Percentiles rank a stretch among this genome's conserved stretches.
Evolutionary conservation across 108 stramenopile genomes (phyloP).

Genomic region (Pelagomonas calceolata): DNA sequence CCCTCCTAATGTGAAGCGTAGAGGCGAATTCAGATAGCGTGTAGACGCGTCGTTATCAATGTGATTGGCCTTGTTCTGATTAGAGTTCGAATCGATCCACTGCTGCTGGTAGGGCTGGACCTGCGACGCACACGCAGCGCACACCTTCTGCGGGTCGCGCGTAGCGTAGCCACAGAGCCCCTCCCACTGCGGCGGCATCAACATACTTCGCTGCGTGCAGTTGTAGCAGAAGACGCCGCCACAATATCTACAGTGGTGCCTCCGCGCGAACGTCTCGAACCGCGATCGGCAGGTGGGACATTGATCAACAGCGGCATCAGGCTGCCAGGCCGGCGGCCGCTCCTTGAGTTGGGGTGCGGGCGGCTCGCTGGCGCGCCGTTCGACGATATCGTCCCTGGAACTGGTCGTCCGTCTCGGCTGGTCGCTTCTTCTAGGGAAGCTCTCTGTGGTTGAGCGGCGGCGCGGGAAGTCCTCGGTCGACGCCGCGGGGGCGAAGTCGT

Average conservation of each 20-base stretch:
- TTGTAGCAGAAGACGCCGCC: constrained; percentile 22
- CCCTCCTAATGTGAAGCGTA: not conserved
- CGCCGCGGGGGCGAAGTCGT: too few species aligned
- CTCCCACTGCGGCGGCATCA: not conserved
- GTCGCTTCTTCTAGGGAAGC: too few species aligned
- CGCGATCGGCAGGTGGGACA: constrained; percentile 16
- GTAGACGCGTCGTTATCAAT: not conserved
- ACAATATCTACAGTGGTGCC: constrained; percentile 36
- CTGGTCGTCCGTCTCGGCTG: too few species aligned
- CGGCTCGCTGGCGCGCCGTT: too few species aligned
- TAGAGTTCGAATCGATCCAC: not conserved
- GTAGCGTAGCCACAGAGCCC: not conserved
- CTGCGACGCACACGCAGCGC: not conserved
- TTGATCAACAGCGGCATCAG: constrained; percentile 9
- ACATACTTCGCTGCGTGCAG: not conserved
- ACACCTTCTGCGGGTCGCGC: not conserved
- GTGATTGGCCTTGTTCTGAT: not conserved
- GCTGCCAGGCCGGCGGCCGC: constrained; percentile 14
- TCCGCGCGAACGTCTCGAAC: constrained; percentile 18
- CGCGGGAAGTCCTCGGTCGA: too few species aligned
- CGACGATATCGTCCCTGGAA: too few species aligned
- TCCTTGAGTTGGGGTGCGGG: too few species aligned
- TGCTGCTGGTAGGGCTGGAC: not conserved
- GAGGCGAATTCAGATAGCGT: not conserved
- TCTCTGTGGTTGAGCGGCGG: too few species aligned